These are phyloP conservation scores for Mortierella alpina DNA, from an alignment of 192 early-diverging fungal species.

Conservation along the genomic window DNA sequence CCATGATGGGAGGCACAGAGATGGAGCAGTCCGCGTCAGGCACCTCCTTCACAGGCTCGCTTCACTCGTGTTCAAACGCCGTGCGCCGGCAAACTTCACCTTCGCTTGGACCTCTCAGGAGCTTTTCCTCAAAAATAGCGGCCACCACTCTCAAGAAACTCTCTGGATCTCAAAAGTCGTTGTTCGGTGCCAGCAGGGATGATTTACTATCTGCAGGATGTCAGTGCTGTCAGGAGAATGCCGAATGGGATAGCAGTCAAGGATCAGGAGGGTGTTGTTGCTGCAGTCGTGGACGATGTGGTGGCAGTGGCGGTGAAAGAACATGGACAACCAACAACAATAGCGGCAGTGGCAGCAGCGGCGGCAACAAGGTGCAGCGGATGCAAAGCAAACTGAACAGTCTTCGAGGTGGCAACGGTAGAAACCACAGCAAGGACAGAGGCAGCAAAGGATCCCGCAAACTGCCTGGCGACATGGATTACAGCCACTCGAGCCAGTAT, in stretches of 20 bases:
- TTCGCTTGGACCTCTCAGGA: slow-evolving; percentile 15
- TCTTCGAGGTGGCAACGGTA: slow-evolving; percentile 14
- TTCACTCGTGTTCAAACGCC: not conserved
- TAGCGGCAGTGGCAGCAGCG: not conserved
- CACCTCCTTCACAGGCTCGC: slow-evolving; percentile 2
- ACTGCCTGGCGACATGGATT: slow-evolving; percentile 13
- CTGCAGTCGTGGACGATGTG: not conserved
- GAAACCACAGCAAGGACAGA: slow-evolving; percentile 8
- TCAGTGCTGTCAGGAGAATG: slow-evolving; percentile 18
- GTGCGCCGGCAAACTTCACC: slow-evolving; percentile 1
- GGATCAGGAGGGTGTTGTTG: slow-evolving; percentile 14
- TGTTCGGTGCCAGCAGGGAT: slow-evolving; percentile 29
- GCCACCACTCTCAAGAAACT: slow-evolving; percentile 31
- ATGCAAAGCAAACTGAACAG: slow-evolving; percentile 20
- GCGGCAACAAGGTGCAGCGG: slow-evolving; percentile 6
- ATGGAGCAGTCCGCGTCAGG: slow-evolving; percentile 21
- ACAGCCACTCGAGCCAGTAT: slow-evolving; percentile 30
- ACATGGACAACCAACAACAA: not conserved
- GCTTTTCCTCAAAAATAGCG: slow-evolving; percentile 28
- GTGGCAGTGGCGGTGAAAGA: slow-evolving; percentile 3
- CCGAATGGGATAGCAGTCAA: slow-evolving; percentile 1
- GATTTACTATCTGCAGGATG: slow-evolving; percentile 11
- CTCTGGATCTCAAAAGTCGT: slow-evolving; percentile 22
- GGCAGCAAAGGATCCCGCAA: not conserved
- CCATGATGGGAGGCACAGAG: slow-evolving; percentile 13